Evolutionary conservation across 2,329 filamentous ascomycete species (phyloP).

Genomic region (Paracorniculantispora psalliotae): DNA sequence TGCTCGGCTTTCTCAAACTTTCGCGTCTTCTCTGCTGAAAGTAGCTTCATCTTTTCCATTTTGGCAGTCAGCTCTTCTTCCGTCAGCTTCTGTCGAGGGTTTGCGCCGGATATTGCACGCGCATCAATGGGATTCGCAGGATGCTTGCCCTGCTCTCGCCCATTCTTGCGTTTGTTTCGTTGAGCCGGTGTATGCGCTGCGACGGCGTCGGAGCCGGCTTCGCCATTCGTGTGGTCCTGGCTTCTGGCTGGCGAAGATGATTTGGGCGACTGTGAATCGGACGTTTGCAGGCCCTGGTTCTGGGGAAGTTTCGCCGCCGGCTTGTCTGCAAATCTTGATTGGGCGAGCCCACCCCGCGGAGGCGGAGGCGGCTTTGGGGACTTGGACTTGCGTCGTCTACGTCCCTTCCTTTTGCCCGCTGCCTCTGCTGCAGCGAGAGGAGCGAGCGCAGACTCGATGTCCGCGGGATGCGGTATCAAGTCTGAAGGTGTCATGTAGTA

Average conservation of each 20-base stretch:
- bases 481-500: neutral
- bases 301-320: constrained; percentile 17
- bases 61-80: constrained; percentile 54
- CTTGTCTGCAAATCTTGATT: constrained; percentile 31
- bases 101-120: constrained; percentile 50
- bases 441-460: constrained; percentile 10
- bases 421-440: constrained; percentile 2
- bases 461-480: neutral
- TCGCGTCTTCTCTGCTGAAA: constrained; percentile 53
- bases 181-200: constrained; percentile 2
- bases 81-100: constrained; percentile 56
- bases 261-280: neutral
- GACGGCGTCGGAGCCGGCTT: neutral
- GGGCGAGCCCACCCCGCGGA: constrained; percentile 23
- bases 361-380: constrained; percentile 12
- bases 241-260: constrained; percentile 1
- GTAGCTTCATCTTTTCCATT: constrained; percentile 57
- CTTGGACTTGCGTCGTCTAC: constrained; percentile 8
- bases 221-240: neutral
- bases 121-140: constrained; percentile 31
- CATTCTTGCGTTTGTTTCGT: constrained; percentile 10
- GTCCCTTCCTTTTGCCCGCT: constrained; percentile 10
- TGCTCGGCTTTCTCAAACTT: constrained; percentile 55
- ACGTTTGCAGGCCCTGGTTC: neutral
- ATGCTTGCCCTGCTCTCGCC: constrained; percentile 12